A percentile compares a stretch with the other conserved stretches of the same genome.
These are phyloP conservation scores for Mycena sanguinolenta DNA, from an alignment of 768 basidiomycete species.

Conservation along the genomic window DNA sequence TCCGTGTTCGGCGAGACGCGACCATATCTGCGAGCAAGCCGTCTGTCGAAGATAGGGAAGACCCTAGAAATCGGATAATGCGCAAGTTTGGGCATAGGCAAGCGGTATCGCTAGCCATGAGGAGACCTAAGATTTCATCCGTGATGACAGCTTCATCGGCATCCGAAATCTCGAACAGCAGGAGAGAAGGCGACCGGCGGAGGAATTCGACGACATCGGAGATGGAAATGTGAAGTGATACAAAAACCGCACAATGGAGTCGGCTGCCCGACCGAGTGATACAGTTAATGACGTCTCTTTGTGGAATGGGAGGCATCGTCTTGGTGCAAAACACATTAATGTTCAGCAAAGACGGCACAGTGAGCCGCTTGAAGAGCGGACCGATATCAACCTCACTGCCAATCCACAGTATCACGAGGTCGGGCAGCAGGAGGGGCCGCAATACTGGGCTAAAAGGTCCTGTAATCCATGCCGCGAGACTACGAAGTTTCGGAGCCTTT, in stretches of 20 bases:
- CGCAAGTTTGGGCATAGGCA: conserved; percentile 26
- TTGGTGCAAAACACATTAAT: conserved; percentile 24
- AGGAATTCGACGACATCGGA: conserved; percentile 25
- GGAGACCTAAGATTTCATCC: conserved; percentile 15
- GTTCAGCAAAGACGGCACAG: conserved; percentile 21
- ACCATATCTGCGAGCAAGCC: conserved; percentile 32
- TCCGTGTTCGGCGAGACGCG: conserved; percentile 7
- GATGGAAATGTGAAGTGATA: conserved; percentile 23
- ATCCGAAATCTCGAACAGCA: conserved; percentile 24
- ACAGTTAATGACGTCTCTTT: conserved; percentile 10
- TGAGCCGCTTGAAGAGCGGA: conserved; percentile 23
- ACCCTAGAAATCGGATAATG: conserved; percentile 29
- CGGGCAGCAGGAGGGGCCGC: conserved; percentile 7
- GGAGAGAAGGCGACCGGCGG: conserved; percentile 20
- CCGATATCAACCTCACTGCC: conserved; percentile 15
- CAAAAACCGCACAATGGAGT: conserved; percentile 12
- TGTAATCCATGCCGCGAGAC: conserved; percentile 13
- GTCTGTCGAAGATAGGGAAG: conserved; percentile 20
- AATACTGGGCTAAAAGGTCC: neutral
- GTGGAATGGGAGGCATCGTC: conserved; percentile 5
- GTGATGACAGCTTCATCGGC: conserved; percentile 18
- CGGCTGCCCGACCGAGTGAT: conserved; percentile 9
- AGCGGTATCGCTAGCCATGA: conserved; percentile 5
- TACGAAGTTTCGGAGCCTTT: conserved; percentile 30
- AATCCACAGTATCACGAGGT: conserved; percentile 31